These are phyloP conservation scores for Breynia disticha DNA, from an alignment of 441 rosid genomes.

Conservation along the genomic window DNA sequence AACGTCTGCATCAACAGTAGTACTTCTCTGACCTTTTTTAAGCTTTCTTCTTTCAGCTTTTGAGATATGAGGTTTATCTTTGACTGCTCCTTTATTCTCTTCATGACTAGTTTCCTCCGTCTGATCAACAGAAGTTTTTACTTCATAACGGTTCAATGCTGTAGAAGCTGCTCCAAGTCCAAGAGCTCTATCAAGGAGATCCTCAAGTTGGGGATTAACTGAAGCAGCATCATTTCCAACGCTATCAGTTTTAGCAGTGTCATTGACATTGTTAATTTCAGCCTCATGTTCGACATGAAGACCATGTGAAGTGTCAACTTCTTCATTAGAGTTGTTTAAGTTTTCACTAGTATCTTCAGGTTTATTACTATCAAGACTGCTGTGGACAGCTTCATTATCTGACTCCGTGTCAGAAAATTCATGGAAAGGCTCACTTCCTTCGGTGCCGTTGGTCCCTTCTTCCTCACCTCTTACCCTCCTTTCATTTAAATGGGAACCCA, in stretches of 20 bases:
- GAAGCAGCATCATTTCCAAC: constrained; percentile 31
- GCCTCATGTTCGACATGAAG: constrained; percentile 20
- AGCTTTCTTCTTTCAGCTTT: constrained; percentile 91
- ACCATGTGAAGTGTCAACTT: constrained; percentile 23
- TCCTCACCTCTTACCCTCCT: constrained; percentile 95
- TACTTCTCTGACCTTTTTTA: constrained; percentile 60
- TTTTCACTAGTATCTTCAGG: constrained; percentile 11
- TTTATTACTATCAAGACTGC: constrained; percentile 13
- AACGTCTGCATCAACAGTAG: constrained; percentile 24
- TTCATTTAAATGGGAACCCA: constrained; percentile 96
- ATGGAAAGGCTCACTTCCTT: constrained; percentile 33
- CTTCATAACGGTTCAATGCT: constrained; percentile 31
- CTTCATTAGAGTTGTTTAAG: constrained; percentile 9
- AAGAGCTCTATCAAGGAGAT: constrained; percentile 90
- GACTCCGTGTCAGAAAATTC: constrained; percentile 55
- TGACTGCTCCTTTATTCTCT: constrained; percentile 32
- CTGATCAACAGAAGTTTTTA: constrained; percentile 36
- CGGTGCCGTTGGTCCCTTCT: constrained; percentile 57
- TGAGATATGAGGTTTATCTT: constrained; percentile 66
- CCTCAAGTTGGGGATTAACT: constrained; percentile 65
- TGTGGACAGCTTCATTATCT: constrained; percentile 35
- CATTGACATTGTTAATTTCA: constrained; percentile 19
- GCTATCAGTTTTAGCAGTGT: constrained; percentile 21
- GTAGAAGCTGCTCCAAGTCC: constrained; percentile 63
- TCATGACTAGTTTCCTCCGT: constrained; percentile 34